Evolutionary conservation across 139 green algal genomes (phyloP), one percentile per base, ranked within the genome.

Genomic region (Coelastrella sp.): DNA sequence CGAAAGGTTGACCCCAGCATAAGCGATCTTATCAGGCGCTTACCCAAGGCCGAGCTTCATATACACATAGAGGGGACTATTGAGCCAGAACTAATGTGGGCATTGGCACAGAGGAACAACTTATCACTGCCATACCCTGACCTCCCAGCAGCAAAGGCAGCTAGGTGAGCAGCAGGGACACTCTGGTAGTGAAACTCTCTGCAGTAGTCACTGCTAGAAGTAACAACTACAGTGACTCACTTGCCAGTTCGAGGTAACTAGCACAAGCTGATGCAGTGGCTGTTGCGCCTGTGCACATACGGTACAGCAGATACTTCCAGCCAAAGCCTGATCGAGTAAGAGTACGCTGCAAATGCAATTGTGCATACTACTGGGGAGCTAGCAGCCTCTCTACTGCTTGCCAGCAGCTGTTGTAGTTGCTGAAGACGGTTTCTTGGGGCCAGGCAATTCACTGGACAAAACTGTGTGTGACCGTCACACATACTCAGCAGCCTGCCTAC

Each of bases 51-150:
- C 4, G 92, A 95, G 86, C 91, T 95, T n/a, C 91, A 93, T 76
- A 58, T 94, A 6, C 94, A 96, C 70, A 90, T 96, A 3, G 94
- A 96, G 66, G 94, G 93, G 7, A 94, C 91, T 0, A 88, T 96
- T 63, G 94, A 96, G 91, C 88, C 92, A 9, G 91, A 95, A 25
- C 74, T 94, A 8, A 93, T 96, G 91, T 82, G 94, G 3, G n/a
- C 63, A 15, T 25, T 95, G 15, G 93, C 94, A 3, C 11, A 81
- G n/a, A 73, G 92, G 4, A 96, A 96, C 86, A 84, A 82, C 22
- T 7, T 96, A 1, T 49, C n/a, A 5, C 68, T 94, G 25, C 91
- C 91, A 11, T 93, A 80, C 17, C 11, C 89, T 4, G 61, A 92
- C 59, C 19, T 91, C 1, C 87, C 87, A 27, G 90, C 83, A 59